phyloP scores from a whole-genome alignment of 1,139 yeast genomes.

The Geotrichum armillariae region DNA sequence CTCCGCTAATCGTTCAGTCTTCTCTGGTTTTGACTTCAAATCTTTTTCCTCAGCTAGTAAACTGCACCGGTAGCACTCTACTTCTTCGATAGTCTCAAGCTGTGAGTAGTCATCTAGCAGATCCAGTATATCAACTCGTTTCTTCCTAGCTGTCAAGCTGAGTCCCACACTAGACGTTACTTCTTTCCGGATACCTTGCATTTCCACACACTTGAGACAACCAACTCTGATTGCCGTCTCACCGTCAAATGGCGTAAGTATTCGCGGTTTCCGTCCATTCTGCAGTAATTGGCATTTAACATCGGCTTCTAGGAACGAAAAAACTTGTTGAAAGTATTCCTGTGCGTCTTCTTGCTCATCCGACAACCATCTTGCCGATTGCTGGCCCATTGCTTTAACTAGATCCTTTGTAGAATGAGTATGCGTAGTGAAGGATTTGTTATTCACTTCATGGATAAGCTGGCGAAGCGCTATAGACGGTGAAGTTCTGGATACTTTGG shows the following conservation, averaged over 20 bases:
- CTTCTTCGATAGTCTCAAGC: slow-evolving; percentile 87
- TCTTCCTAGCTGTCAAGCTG: slow-evolving; percentile 45
- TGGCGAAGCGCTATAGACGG: slow-evolving; percentile 25
- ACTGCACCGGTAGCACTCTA: slow-evolving; percentile 90
- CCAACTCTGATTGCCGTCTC: slow-evolving; percentile 84
- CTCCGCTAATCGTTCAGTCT: slow-evolving; percentile 48
- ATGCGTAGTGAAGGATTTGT: slow-evolving; percentile 32
- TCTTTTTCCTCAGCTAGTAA: slow-evolving; percentile 52
- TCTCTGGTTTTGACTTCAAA: slow-evolving; percentile 9
- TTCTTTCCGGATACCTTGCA: slow-evolving; percentile 84
- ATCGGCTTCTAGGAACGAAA: slow-evolving; percentile 72
- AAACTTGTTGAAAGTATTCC: slow-evolving; percentile 81
- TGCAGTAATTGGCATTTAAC: slow-evolving; percentile 14
- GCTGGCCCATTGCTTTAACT: slow-evolving; percentile 70
- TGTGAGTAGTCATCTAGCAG: slow-evolving; percentile 70
- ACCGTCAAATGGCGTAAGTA: slow-evolving; percentile 90
- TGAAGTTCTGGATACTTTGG: background rate
- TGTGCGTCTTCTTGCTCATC: slow-evolving; percentile 95
- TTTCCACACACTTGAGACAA: slow-evolving; percentile 85
- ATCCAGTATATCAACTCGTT: slow-evolving; percentile 50
- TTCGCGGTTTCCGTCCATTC: slow-evolving; percentile 26
- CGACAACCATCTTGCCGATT: slow-evolving; percentile 75
- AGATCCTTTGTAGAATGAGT: slow-evolving; percentile 66
- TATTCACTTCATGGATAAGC: slow-evolving; percentile 38
- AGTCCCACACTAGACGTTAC: slow-evolving; percentile 79